Conservation (phyloP, 805 yeast genomes). For the Zygotorulaspora sp. region DNA sequence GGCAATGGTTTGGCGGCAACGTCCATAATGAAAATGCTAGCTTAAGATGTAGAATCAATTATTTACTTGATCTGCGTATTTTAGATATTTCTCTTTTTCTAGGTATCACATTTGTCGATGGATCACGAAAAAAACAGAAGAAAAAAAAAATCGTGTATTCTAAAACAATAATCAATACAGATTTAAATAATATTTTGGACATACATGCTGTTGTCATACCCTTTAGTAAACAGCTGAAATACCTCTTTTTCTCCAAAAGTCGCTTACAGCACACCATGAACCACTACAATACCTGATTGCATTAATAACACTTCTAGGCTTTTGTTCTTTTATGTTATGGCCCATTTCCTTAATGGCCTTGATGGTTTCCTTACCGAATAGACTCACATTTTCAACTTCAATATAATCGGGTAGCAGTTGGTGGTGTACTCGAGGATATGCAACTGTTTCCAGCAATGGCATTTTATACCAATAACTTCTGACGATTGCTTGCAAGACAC, state of each 20-base stretch:
- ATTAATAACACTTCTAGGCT: constrained; percentile 54
- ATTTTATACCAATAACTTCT: constrained; percentile 55
- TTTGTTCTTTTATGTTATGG: constrained; percentile 41
- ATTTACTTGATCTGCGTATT: neutral
- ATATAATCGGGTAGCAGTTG: constrained; percentile 74
- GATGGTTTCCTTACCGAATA: constrained; percentile 42
- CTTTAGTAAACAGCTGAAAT: constrained; percentile 26
- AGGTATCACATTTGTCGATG: neutral
- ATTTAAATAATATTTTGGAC: too few species aligned
- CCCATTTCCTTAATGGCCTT: constrained; percentile 42
- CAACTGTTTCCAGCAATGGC: constrained; percentile 61
- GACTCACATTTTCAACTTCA: constrained; percentile 50
- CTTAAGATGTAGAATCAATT: neutral
- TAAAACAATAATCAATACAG: too few species aligned
- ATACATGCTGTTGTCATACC: too few species aligned
- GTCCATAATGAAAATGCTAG: constrained; percentile 5
- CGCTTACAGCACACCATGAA: constrained; percentile 72
- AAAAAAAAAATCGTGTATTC: too few species aligned
- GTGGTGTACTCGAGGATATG: constrained; percentile 83
- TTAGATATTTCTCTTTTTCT: too few species aligned
- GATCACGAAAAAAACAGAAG: neutral
- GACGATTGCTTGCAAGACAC: constrained; percentile 75
- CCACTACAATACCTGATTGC: constrained; percentile 42
- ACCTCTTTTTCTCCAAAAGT: constrained; percentile 86
- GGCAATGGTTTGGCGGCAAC: constrained; percentile 11